Evolutionary conservation across 2,329 filamentous ascomycete species (phyloP), one percentile per base, ranked within the genome.

Genomic region (Trichoderma koningii): DNA sequence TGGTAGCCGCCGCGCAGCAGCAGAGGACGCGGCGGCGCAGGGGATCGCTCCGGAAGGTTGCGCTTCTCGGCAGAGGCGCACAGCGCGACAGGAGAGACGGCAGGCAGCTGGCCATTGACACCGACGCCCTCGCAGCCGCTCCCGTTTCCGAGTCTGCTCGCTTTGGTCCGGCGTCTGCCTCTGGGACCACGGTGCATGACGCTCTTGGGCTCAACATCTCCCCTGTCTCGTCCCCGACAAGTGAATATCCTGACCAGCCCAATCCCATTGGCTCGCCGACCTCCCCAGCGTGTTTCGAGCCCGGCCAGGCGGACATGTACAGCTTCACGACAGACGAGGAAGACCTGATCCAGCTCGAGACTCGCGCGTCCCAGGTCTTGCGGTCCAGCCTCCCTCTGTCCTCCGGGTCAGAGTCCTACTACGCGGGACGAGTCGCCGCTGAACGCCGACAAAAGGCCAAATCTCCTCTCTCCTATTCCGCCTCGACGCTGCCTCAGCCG

Each of bases 1-100:
- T 73, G 65, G 71, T 69, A 55, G 74, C 69, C 64, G 70, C 73
- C 42, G 70, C 71, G 53, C 79, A 79, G 72, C 81, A 77, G 73
- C 81, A 76, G 74, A 83, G 76, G 79, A 83, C 70, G 76, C 84
- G 92, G 63, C 88, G 88, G 71, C 86, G 93, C 66, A 91, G 90
- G 74, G 93, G 92, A 4, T 97, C 93, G 12, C 81, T 97, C 74
- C 86, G 93, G 66, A 97, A 97, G 77, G 92, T 91, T 12, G 93
- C 92, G 28, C 81, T 97, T 55, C 82, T 97, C 19, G 91, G 92
- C 17, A 89, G 90, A 68, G 89, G 89, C 67, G 86, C 83, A 63
- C 87, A 85, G 75, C 82, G 85, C 66, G 87, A 86, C 70, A 82
- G 78, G 72, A 84, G 79, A 69, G 87, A 87, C 64, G 77, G 76